Conservation (phyloP, 2,329 filamentous ascomycete genomes). For the Penicillium digitatum region DNA sequence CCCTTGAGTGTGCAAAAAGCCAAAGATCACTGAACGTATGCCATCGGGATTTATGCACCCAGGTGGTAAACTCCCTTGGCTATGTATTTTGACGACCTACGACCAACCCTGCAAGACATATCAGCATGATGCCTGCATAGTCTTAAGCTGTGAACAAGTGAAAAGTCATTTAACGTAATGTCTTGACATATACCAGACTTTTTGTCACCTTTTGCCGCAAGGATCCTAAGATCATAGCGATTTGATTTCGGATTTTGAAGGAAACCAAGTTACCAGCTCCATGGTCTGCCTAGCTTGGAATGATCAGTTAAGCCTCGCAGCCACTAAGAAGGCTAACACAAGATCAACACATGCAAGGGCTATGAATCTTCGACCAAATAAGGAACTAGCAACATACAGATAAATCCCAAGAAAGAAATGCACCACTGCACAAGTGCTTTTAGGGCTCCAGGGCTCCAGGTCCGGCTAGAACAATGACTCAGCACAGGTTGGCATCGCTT, state of each 20-base stretch:
- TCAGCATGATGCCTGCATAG: background rate
- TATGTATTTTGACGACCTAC: background rate
- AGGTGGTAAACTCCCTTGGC: background rate
- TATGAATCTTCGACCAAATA: background rate
- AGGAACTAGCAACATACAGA: background rate
- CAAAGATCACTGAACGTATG: background rate
- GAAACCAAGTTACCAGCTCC: background rate
- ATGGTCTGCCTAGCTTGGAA: background rate
- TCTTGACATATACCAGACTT: too few relatives aligned
- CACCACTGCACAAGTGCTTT: background rate
- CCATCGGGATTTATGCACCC: background rate
- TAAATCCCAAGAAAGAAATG: background rate
- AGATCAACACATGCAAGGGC: conserved; percentile 4
- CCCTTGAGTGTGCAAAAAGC: background rate
- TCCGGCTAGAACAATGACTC: conserved; percentile 12
- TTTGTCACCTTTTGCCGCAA: background rate
- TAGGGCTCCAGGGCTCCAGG: background rate
- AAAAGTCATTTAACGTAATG: background rate
- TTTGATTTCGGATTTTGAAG: too few relatives aligned
- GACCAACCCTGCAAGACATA: background rate
- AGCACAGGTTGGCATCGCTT: conserved; percentile 14
- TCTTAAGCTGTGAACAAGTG: background rate
- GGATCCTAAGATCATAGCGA: too few relatives aligned
- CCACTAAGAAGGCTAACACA: background rate
- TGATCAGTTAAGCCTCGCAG: background rate